Evolutionary conservation across 2,329 filamentous ascomycete species (phyloP), one percentile per base, ranked within the genome.

Genomic region (Colletotrichum tanaceti): DNA sequence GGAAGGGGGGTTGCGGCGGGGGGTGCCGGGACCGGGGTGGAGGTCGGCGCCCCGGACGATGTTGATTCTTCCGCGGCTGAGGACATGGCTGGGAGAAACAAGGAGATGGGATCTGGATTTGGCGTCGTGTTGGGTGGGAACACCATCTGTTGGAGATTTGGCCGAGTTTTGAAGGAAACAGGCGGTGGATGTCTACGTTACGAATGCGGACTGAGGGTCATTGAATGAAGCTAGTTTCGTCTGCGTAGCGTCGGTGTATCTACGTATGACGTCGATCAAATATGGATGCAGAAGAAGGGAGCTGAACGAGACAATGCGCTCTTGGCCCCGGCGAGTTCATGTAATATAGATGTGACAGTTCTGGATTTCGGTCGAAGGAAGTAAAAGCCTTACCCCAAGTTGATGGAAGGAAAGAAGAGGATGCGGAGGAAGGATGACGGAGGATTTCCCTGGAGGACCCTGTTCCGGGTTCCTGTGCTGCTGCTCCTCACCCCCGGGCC

Each of bases 11-110:
- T 71, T 7, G 57, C 63, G 38, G 66, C 55, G 38, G 66, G 66
- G 24, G 64, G 52, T 3, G 44, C 52, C 38, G 65, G 65, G 39
- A 49, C 28, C 11, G 11, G n/a, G 50, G 28, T 47, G 28, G 68
- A 65, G 50, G 54, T n/a, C 24, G 54, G 28, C 44, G 50, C 39
- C 32, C 63, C 41, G 39, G 70, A 39, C 16, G 63, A 24, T 32
- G 58, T 53, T 18, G 59, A 24, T 55, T 61, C 52, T 46, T 46
- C 22, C 22, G 54, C 16, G 10, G 58, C 55, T 43, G 69, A 55
- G 16, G 70, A 72, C 70, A 72, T 72, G 61, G 65, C 65, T 58
- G 61, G 69, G 53, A 65, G 55, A 50, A 70, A 70, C 39, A 70
- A 28, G 50, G 65, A 57, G 57, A 46, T 58, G 60, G 68, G 65